Base-by-base conservation (phyloP, 345 rosid genomes). In the Clausena lansium region DNA sequence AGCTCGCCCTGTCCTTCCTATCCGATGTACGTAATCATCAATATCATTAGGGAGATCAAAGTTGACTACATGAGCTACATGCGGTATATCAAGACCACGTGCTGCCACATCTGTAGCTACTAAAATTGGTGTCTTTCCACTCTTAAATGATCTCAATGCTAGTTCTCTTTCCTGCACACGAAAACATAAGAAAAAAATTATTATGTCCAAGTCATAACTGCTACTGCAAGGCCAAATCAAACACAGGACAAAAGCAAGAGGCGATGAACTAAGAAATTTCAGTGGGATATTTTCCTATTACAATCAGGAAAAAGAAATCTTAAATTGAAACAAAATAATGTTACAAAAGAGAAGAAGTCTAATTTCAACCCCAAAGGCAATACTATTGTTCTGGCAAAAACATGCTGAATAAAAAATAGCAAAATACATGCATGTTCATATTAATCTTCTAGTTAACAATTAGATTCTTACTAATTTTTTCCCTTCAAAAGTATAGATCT, bases 41-140 rank as follows among this genome's bases (percentile, higher is more conserved):
- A 89, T 89, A 71, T 89, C 92, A 66, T 89, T 89, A 35, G 92
- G 92, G 32, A 89, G 87, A 77, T 89, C 92, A 76, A 89, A 89
- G 82, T 89, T 89, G 73, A 89, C 84, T 25, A 89, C 92, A 61
- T 89, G 92, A 36, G 87, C 90, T 28, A 89, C 92, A 9, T 85
- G 87, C 22, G 92, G 92, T 30, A 87, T 89, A 76, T 89, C 92
- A 41, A 87, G 90, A 52, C 90, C 92, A 13, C 92, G 92, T 9
- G 90, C 90, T 22, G 92, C 90, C 25, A 89, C 90, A 57, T 89
- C 92, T 1, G 90, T 87, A 20, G 90, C 90, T 1, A 89, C 92
- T 68, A 89, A 77, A 28, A 89, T 89, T 27, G 92, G 92, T 1
- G 86, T 85, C 64, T 80, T 87, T n/a, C 92, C 90, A 52, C 84